Evolutionary conservation across 106 monocot species (phyloP).

Genomic region (Dendrobium huoshanense): DNA sequence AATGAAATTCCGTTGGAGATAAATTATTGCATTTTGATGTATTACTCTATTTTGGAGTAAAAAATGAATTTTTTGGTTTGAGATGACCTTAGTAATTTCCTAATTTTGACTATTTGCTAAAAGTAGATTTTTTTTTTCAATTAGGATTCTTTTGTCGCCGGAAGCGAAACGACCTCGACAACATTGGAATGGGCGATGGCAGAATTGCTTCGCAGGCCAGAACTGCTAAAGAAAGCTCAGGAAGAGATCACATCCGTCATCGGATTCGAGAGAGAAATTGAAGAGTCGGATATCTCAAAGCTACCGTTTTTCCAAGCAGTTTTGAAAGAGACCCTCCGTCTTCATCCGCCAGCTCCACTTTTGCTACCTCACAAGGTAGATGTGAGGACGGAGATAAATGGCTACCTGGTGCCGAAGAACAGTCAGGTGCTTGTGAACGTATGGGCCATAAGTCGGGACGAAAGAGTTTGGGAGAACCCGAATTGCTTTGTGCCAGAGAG

Average conservation of each 20-base stretch:
- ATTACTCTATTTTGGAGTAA: too few species aligned
- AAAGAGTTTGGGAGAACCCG: neutral
- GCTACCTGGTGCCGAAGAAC: conserved; percentile 5
- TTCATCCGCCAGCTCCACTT: conserved; percentile 44
- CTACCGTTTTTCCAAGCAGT: conserved; percentile 45
- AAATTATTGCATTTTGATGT: too few species aligned
- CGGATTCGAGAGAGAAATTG: conserved; percentile 15
- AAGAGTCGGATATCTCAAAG: conserved; percentile 30
- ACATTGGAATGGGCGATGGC: conserved; percentile 40
- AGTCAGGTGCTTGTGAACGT: conserved; percentile 7
- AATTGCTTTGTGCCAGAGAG: conserved; percentile 11
- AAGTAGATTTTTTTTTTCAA: too few species aligned
- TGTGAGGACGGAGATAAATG: neutral
- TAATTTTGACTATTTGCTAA: too few species aligned
- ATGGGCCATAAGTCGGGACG: conserved; percentile 15
- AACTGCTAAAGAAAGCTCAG: neutral
- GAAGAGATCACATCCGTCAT: conserved; percentile 23
- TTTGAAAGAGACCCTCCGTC: conserved; percentile 46
- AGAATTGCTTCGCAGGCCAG: conserved; percentile 7
- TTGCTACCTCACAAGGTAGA: conserved; percentile 34
- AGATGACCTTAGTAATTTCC: too few species aligned
- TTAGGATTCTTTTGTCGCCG: neutral
- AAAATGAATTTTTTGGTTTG: too few species aligned
- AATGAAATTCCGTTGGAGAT: too few species aligned
- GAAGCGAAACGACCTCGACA: conserved; percentile 35